Conservation (phyloP, 495 filamentous ascomycete species). For the Penicillium longicatenatum region DNA sequence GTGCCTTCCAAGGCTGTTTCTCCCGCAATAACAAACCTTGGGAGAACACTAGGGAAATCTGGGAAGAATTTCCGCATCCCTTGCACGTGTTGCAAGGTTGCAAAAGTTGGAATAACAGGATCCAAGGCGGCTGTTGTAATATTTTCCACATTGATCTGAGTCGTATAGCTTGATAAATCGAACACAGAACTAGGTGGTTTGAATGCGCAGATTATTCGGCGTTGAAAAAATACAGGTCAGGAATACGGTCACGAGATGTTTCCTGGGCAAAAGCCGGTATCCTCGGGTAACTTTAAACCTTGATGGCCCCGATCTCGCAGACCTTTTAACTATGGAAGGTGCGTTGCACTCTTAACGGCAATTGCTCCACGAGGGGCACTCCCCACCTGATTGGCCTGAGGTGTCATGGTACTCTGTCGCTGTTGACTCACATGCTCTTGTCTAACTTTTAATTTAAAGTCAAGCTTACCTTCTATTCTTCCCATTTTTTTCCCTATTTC, state of each 20-base stretch:
- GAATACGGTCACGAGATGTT: not conserved
- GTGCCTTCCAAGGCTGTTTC: too few species aligned
- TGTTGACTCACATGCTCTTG: conserved; percentile 6
- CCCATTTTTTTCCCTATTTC: not conserved
- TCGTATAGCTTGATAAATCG: not conserved
- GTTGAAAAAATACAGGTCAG: not conserved
- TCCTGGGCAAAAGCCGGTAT: conserved; percentile 1
- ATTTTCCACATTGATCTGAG: not conserved
- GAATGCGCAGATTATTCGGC: not conserved
- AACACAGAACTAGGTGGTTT: too few species aligned
- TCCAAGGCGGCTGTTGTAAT: too few species aligned
- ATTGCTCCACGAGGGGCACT: not conserved
- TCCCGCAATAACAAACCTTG: too few species aligned
- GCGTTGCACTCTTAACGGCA: not conserved
- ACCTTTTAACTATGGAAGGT: not conserved
- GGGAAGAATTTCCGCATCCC: too few species aligned
- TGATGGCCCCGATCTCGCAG: conserved; percentile 2
- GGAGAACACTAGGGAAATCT: too few species aligned
- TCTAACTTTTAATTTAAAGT: not conserved
- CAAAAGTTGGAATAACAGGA: too few species aligned
- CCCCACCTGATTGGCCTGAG: conserved; percentile 6
- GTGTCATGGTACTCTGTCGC: not conserved
- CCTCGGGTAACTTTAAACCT: conserved; percentile 11
- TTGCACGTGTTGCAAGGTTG: too few species aligned
- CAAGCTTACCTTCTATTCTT: not conserved